Evolutionary conservation across 1,284 basidiomycete species (phyloP).

Genomic region (Phylloporus gajari): DNA sequence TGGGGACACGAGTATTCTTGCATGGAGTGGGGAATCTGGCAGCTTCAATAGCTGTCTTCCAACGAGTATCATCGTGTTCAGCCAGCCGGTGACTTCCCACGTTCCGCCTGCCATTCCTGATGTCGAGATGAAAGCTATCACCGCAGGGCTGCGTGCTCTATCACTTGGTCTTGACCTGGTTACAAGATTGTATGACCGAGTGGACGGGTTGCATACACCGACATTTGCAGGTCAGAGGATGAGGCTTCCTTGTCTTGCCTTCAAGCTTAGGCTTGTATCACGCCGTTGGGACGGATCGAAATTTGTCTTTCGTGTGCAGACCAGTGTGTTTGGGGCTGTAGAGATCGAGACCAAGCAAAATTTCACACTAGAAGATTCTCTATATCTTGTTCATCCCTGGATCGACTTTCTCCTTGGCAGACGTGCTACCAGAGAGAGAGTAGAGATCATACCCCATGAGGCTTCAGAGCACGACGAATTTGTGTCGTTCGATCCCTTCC

Average conservation of each 20-base stretch:
- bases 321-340: not conserved
- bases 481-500: too few relatives aligned
- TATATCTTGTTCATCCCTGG: slow-evolving; percentile 6
- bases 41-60: slow-evolving; percentile 7
- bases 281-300: not conserved
- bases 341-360: slow-evolving; percentile 3
- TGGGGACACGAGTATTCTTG: not conserved
- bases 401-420: slow-evolving; percentile 1
- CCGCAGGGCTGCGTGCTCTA: not conserved
- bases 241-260: slow-evolving; percentile 17
- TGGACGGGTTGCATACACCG: not conserved
- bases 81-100: not conserved
- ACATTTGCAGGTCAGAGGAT: slow-evolving; percentile 6
- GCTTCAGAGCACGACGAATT: too few relatives aligned
- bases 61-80: not conserved
- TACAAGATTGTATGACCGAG: slow-evolving; percentile 7
- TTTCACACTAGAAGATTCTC: not conserved
- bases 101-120: not conserved
- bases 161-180: not conserved
- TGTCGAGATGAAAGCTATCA: not conserved
- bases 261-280: slow-evolving; percentile 2
- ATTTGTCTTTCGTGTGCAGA: not conserved
- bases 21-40: not conserved
- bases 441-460: not conserved
- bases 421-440: not conserved